These are phyloP conservation scores for Oidium heveae DNA, from an alignment of 2,329 filamentous ascomycete species.

Conservation along the genomic window DNA sequence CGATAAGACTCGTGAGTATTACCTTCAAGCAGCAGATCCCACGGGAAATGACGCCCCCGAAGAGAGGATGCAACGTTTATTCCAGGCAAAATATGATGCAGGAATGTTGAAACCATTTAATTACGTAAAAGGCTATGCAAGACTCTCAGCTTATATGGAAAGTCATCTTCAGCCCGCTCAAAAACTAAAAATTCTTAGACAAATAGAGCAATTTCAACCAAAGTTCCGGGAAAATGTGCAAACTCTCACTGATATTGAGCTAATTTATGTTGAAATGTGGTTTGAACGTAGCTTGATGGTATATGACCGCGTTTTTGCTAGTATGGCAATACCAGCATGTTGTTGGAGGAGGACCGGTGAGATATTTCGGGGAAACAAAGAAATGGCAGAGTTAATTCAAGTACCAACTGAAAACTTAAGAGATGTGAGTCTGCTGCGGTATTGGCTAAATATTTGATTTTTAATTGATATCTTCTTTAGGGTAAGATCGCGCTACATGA, in stretches of 20 bases:
- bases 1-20: conserved; percentile 58
- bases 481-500: conserved; percentile 89
- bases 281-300: conserved; percentile 93
- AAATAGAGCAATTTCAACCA: conserved; percentile 77
- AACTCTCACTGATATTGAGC: conserved; percentile 71
- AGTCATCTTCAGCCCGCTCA: conserved; percentile 58
- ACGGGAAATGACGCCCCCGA: conserved; percentile 69
- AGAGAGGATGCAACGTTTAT: conserved; percentile 80
- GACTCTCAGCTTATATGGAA: conserved; percentile 78
- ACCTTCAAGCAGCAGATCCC: conserved; percentile 88
- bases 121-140: conserved; percentile 87
- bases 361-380: conserved; percentile 91
- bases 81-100: conserved; percentile 89
- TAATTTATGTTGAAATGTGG: conserved; percentile 96
- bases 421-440: conserved; percentile 38
- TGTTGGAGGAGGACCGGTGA: conserved; percentile 93
- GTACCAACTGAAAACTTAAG: conserved; percentile 74
- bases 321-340: conserved; percentile 95
- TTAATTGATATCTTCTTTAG: conserved; percentile 19
- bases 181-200: conserved; percentile 74
- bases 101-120: conserved; percentile 92
- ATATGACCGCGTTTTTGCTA: conserved; percentile 93
- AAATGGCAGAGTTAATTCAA: conserved; percentile 92
- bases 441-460: background rate
- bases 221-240: conserved; percentile 94